phyloP scores from a whole-genome alignment of 208 protist species.

The Trypanosoma avium region DNA sequence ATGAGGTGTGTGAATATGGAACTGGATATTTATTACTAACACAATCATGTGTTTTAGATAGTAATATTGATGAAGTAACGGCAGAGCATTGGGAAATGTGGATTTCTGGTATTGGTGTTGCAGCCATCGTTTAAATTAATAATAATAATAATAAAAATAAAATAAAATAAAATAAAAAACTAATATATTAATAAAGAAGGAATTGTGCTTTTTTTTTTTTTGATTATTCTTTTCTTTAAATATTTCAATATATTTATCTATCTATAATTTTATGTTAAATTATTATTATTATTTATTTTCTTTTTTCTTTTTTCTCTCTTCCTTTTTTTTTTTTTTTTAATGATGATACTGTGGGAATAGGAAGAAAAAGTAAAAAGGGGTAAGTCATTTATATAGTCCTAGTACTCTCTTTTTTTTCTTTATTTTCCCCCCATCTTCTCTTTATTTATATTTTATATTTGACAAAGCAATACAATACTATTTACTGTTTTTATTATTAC shows the following conservation, averaged over 20 bases:
- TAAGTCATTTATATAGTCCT: too few species aligned
- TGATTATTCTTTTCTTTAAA: background rate
- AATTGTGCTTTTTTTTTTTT: background rate
- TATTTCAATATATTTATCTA: background rate
- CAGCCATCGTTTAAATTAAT: conserved; percentile 3
- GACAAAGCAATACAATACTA: background rate
- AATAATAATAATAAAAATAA: background rate
- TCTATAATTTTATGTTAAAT: too few species aligned
- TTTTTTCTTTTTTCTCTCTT: background rate
- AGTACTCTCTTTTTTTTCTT: background rate
- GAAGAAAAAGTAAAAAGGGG: background rate
- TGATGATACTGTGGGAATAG: background rate
- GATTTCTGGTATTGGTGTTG: conserved; percentile 21
- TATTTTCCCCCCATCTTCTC: background rate
- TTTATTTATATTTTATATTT: too few species aligned
- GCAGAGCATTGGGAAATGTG: conserved; percentile 22
- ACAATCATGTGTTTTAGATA: conserved; percentile 34
- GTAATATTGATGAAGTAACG: conserved; percentile 6
- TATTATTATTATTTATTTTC: background rate
- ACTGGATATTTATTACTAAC: conserved; percentile 62
- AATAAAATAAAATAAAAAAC: background rate
- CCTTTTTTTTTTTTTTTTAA: background rate
- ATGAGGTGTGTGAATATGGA: conserved; percentile 45
- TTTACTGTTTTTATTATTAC: conserved; percentile 3
- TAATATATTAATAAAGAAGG: background rate